Base-by-base conservation (phyloP, 2,329 filamentous ascomycete species). In the Trichoderma sp. region DNA sequence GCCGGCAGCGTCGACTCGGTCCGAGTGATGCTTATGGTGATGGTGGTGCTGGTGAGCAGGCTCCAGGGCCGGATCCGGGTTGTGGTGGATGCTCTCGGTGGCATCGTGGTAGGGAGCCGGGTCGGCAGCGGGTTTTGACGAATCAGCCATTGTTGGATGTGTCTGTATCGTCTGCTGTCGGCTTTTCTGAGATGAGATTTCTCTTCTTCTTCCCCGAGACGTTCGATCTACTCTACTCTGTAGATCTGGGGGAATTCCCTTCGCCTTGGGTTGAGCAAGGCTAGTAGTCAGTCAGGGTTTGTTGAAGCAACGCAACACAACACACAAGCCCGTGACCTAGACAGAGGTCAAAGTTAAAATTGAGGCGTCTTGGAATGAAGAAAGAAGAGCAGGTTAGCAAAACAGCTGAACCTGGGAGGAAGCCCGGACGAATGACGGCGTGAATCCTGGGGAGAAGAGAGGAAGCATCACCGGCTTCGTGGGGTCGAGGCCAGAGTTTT, bases 41-140 rank as follows among this genome's bases (percentile, higher is more conserved):
- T 87, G 85, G 13, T 76, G 78, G 70, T 85, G 84, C 77, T 85
- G 83, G 75, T 84, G 78, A 15, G 77, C 73, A 58, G 80, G 78
- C 50, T 83, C 79, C 65, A 82, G 77, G 20, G 79, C 79, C 43
- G 79, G 79, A 69, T 80, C 79, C 30, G 78, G 74, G 71, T 77
- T 78, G 72, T 77, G 75, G 50, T 77, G 77, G 72, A 75, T 57
- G 65, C 72, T 36, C 4, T 66, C 64, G 30, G 61, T 43, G 59
- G 72, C 61, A 43, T 71, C 63, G 43, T 43, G 63, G 23, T 71
- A 65, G 12, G 68, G 68, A 1, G 68, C 68, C 61, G 23, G 34
- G 36, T 28, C 64, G 50, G 64, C 43, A 15, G 30, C 28, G 17
- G 53, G 53, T 68, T 43, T 32, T 47, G 55, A 68, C 17, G 58